phyloP scores from a whole-genome alignment of 1,139 yeast genomes.

The Geotrichum phurueaensis region DNA sequence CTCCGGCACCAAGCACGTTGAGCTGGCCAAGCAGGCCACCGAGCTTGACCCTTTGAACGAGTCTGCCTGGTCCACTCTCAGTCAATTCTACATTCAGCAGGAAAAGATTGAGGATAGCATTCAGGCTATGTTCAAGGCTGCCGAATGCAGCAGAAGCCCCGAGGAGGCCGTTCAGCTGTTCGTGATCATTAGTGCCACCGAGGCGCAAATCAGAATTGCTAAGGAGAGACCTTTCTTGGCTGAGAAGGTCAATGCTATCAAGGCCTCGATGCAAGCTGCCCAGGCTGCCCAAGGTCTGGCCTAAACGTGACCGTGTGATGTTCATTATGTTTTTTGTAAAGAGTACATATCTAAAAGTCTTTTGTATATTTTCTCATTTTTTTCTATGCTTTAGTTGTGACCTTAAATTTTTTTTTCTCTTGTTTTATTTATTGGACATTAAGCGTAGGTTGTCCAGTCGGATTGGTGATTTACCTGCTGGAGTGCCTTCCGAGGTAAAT shows the following conservation, averaged over 20 bases:
- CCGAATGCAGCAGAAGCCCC: slow-evolving; percentile 72
- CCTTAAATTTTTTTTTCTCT: not conserved
- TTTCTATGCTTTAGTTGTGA: not conserved
- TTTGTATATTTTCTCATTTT: not conserved
- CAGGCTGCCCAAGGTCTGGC: slow-evolving; percentile 5
- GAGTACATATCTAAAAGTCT: not conserved
- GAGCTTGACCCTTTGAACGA: slow-evolving; percentile 81
- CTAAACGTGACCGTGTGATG: not conserved
- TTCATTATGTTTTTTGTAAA: not conserved
- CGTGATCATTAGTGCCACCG: slow-evolving; percentile 78
- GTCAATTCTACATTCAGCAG: slow-evolving; percentile 81
- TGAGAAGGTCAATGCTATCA: slow-evolving; percentile 27
- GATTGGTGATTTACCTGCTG: not conserved
- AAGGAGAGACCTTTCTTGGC: slow-evolving; percentile 34
- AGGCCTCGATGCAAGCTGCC: slow-evolving; percentile 4
- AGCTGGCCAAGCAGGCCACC: slow-evolving; percentile 67
- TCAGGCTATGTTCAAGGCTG: slow-evolving; percentile 71
- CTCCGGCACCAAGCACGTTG: slow-evolving; percentile 53
- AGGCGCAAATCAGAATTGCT: slow-evolving; percentile 29
- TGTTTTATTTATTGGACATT: not conserved
- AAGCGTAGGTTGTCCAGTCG: not conserved
- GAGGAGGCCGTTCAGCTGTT: slow-evolving; percentile 89
- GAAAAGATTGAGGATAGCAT: slow-evolving; percentile 81
- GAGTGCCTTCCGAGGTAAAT: not conserved
- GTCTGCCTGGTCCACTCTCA: slow-evolving; percentile 80